These are phyloP conservation scores for Silybum marianum DNA, from an alignment of 129 eudicot genomes.

Conservation along the genomic window DNA sequence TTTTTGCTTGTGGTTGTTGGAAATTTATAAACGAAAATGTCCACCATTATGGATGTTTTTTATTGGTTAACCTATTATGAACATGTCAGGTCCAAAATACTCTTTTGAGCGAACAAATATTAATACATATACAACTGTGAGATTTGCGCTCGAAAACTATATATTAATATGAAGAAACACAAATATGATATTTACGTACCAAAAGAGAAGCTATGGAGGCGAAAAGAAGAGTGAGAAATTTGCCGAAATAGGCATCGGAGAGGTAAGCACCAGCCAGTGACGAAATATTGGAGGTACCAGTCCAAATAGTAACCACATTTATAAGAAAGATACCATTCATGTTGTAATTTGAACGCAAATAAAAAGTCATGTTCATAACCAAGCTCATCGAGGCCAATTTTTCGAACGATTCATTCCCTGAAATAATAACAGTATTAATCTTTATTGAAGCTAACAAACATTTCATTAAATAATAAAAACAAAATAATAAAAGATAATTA, in stretches of 20 bases:
- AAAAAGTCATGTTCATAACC: constrained; percentile 57
- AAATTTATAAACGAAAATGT: no score
- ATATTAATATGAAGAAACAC: not conserved
- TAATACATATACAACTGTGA: not conserved
- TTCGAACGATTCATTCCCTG: constrained; percentile 73
- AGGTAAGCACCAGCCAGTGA: constrained; percentile 60
- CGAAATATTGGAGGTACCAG: constrained; percentile 46
- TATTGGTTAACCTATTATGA: no score
- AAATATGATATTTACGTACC: constrained; percentile 34
- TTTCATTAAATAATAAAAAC: not conserved
- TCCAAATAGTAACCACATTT: constrained; percentile 70
- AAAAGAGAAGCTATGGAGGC: constrained; percentile 51
- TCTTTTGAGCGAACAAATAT: not conserved
- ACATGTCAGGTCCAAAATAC: not conserved
- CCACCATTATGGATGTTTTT: no score
- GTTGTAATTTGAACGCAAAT: constrained; percentile 62
- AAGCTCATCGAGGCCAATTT: constrained; percentile 77
- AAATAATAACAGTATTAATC: not conserved
- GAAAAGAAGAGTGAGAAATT: constrained; percentile 60
- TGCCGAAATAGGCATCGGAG: constrained; percentile 60
- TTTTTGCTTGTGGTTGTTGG: no score
- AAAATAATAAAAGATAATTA: not conserved
- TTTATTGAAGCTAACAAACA: not conserved
- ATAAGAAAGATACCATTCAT: constrained; percentile 58
- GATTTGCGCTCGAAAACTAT: not conserved